Evolutionary conservation across 306 rosid genomes (phyloP).

Genomic region (Ammopiptanthus mongolicus): DNA sequence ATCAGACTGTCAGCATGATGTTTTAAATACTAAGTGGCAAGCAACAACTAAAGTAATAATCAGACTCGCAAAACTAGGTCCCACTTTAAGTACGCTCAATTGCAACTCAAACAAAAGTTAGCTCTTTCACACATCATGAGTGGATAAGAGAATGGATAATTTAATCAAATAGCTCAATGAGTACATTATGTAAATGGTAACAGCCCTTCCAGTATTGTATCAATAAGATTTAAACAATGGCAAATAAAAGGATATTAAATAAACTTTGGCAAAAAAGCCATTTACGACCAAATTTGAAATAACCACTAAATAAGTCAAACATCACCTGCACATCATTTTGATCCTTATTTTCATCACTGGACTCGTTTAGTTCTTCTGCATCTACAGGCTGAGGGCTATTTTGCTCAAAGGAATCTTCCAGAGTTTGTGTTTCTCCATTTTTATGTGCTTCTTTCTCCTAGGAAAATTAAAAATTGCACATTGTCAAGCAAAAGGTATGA

Average conservation of each 20-base stretch:
- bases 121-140: background rate
- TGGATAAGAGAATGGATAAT: background rate
- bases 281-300: conserved; percentile 12
- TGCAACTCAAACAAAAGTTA: background rate
- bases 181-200: conserved; percentile 5
- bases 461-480: conserved; percentile 6
- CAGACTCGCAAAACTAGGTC: conserved; percentile 13
- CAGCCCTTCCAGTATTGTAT: background rate
- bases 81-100: background rate
- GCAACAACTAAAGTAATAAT: conserved; percentile 11
- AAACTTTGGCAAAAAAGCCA: conserved; percentile 1
- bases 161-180: background rate
- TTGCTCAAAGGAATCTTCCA: conserved; percentile 38
- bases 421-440: conserved; percentile 40
- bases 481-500: conserved; percentile 5
- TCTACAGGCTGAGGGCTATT: conserved; percentile 36
- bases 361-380: conserved; percentile 39
- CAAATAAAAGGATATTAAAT: background rate
- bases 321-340: conserved; percentile 51
- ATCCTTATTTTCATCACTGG: conserved; percentile 43
- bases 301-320: conserved; percentile 4
- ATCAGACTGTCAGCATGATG: background rate
- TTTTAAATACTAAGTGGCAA: background rate
- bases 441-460: conserved; percentile 54
- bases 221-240: background rate